Evolutionary conservation across 257 asterid genomes (phyloP).

Genomic region (Nicotiana paniculata): DNA sequence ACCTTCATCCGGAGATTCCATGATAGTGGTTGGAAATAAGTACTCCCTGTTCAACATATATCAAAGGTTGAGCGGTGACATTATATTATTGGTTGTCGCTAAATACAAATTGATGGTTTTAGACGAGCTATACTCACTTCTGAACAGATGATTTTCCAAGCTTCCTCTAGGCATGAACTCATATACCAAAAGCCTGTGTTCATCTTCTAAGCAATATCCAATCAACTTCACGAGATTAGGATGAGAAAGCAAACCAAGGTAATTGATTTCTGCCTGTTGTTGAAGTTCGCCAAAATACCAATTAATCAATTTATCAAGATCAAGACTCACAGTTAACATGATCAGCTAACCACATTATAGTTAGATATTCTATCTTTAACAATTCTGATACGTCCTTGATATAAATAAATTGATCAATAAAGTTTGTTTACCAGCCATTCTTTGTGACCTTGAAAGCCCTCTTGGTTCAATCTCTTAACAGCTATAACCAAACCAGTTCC

Average conservation of each 20-base stretch:
- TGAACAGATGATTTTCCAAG: conserved; percentile 41
- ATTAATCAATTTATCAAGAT: not conserved
- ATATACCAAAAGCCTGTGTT: conserved; percentile 36
- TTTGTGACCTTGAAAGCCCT: conserved; percentile 78
- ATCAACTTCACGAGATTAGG: conserved; percentile 40
- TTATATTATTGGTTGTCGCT: not conserved
- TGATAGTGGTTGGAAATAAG: conserved; percentile 37
- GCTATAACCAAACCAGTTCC: conserved; percentile 66
- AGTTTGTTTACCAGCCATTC: conserved; percentile 72
- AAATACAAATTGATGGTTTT: not conserved
- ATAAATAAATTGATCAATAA: not conserved
- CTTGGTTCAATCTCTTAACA: conserved; percentile 72
- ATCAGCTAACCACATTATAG: not conserved
- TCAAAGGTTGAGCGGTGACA: not conserved
- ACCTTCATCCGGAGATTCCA: conserved; percentile 42
- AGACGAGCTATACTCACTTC: conserved; percentile 26
- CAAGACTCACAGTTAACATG: not conserved
- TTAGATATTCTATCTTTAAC: not conserved
- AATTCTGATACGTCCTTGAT: not conserved
- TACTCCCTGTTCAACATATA: conserved; percentile 22
- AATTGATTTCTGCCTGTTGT: conserved; percentile 36
- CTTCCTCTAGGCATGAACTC: conserved; percentile 47
- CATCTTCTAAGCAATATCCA: conserved; percentile 45
- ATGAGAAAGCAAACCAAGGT: conserved; percentile 31
- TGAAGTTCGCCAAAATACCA: not conserved